Percentiles rank a stretch among this genome's conserved stretches.
Conservation (phyloP, 805 yeast genomes). For the Yamadazyma akitaensis region DNA sequence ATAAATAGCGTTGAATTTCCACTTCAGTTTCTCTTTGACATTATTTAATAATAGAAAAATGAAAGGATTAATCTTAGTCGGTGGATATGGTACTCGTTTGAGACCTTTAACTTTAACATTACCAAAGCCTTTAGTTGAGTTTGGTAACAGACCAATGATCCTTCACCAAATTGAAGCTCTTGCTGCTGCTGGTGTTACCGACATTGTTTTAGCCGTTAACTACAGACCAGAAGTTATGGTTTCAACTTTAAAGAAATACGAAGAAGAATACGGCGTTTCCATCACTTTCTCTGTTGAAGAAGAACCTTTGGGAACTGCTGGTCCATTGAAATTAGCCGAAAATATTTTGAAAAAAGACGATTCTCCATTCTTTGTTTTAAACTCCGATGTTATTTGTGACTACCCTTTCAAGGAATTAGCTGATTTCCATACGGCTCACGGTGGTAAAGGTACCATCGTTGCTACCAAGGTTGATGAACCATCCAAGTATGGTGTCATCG, state of each 20-base stretch:
- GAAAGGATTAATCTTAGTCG: constrained; percentile 98
- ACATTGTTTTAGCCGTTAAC: constrained; percentile 96
- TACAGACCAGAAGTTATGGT: constrained; percentile 99
- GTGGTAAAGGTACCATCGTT: constrained; percentile 97
- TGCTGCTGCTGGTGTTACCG: constrained; percentile 98
- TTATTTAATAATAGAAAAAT: constrained; percentile 31
- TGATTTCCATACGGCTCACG: constrained; percentile 90
- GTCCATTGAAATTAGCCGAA: constrained; percentile 97
- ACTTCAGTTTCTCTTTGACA: constrained; percentile 8
- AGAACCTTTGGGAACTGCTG: constrained; percentile 99
- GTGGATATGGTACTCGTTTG: constrained; percentile 99
- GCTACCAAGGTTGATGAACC: constrained; percentile 99
- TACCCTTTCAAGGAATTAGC: constrained; percentile 94
- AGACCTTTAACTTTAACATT: constrained; percentile 95
- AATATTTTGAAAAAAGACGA: constrained; percentile 88
- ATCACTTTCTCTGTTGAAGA: constrained; percentile 98
- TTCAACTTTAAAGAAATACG: constrained; percentile 88
- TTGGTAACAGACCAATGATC: constrained; percentile 99
- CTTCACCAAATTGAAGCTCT: constrained; percentile 97
- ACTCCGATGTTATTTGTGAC: constrained; percentile 98
- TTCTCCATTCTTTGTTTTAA: constrained; percentile 94
- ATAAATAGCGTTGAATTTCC: constrained; percentile 8
- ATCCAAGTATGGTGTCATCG: constrained; percentile 98
- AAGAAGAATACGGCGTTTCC: constrained; percentile 86
- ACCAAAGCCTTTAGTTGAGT: constrained; percentile 97